Evolutionary conservation across 768 basidiomycete genomes (phyloP), one percentile per base, ranked within the genome.

Genomic region (Trametes cubensis): DNA sequence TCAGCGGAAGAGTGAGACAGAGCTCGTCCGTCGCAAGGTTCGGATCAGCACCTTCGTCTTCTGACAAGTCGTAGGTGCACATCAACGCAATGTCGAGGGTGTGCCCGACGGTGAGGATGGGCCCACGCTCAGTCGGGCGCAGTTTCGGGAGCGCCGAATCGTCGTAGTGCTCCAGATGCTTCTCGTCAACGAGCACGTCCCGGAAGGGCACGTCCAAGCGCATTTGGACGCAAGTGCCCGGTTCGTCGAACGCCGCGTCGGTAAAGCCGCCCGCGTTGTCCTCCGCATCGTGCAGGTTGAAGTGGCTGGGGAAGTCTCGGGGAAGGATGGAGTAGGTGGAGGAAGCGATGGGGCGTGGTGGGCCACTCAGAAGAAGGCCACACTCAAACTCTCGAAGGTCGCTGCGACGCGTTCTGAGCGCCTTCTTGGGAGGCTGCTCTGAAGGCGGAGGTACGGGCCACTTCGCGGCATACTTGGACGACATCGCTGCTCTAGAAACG

Each of bases 401-500:
- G 6, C 83, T 77, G 63, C 90, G 85, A 0, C 84, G 76, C 41
- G 79, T 71, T 15, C 78, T 81, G 23, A 94, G 78, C 1, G 86
- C 83, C 38, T 77, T 62, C 47, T 78, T 74, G 6, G 91, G 92
- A 23, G 91, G 91, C 64, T 94, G 92, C 49, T 77, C 67, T 13
- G 76, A 71, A 46, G 71, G 63, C 10, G 83, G 75, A 20, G 89
- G 89, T 10, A 92, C 62, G 5, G 88, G 87, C 73, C 77, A 86
- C 28, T 74, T 75, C 4, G 77, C 51, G 3, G 77, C 67, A 64
- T 81, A 85, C 26, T 77, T 73, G 18, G 73, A 55, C 18, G 79
- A 76, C n/a, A 79, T 74, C 8, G 74, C 69, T 18, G 73, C 77
- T 64, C 85, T 88, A 66, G 17, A 42, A 23, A 13, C 14, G 6